Base-by-base conservation (phyloP, 2,329 filamentous ascomycete species). In the Trichoderma koningii region DNA sequence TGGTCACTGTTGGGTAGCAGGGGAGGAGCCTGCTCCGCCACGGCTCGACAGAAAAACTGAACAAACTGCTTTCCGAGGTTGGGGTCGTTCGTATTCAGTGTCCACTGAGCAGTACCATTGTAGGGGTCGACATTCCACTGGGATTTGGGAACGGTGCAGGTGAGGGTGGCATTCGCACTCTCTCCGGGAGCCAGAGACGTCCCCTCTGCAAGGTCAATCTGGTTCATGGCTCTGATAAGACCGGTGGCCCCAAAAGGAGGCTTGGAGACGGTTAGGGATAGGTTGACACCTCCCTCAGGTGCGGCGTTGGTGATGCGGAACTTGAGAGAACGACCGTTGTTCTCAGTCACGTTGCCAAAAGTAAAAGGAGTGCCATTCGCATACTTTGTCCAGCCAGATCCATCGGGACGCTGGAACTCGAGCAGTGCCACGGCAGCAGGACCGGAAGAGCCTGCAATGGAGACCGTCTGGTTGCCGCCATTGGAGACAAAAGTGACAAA, bases 201-300 rank as follows among this genome's bases (percentile, higher is more conserved):
- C 3, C 85, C 85, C 69, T 88, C 85, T 0, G 81, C 84, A 1
- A 87, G 79, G 55, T 87, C 85, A 9, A 85, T 77, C 19, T 82
- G 78, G 70, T 87, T 88, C 14, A 77, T 78, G 0, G 84, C 82
- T 21, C 79, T 77, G 45, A 87, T 79, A 23, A 87, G 80, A 3
- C 83, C 82, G n/a, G 75, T 69, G 3, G 84, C 77, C 15, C 83
- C 84, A 61, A 84, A 86, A 0, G 85, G 85, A 4, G 85, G 84
- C 70, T 88, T 88, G 0, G 85, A 87, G 2, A 88, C 83, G 0
- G 85, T 87, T 15, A 87, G 73, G 0, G 81, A 83, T 1, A 87
- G 77, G 1, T 74, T 74, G 14, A 83, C 79, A 6, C 79, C 79
- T 2, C 80, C 81, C 0, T 73, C 56, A 0, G 77, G 73, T 5